Evolutionary conservation across 352 stramenopile species (phyloP).

Genomic region (Phytophthora pini): DNA sequence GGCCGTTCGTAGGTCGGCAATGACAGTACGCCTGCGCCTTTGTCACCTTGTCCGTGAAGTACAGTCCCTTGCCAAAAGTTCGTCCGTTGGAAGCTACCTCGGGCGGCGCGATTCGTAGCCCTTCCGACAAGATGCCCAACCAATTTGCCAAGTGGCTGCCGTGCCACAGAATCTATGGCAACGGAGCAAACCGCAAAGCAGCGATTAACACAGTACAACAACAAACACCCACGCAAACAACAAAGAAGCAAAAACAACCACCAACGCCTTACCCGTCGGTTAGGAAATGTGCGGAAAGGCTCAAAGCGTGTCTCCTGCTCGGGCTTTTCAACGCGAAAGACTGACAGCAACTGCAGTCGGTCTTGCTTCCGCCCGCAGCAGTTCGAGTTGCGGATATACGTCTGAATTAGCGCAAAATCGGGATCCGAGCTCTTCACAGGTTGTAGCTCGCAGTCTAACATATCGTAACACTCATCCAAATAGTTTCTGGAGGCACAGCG

Average conservation of each 20-base stretch:
- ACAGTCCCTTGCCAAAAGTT: slow-evolving; percentile 86
- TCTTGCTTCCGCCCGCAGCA: slow-evolving; percentile 69
- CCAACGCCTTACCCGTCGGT: slow-evolving; percentile 53
- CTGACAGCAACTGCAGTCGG: slow-evolving; percentile 55
- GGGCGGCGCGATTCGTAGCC: slow-evolving; percentile 79
- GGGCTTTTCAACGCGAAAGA: slow-evolving; percentile 69
- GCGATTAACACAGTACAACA: slow-evolving; percentile 22
- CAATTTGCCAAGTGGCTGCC: slow-evolving; percentile 88
- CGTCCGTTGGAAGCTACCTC: slow-evolving; percentile 79
- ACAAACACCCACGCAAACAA: slow-evolving; percentile 12
- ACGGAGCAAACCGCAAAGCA: slow-evolving; percentile 29
- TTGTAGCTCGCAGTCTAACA: slow-evolving; percentile 57
- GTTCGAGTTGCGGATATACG: slow-evolving; percentile 76
- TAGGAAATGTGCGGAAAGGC: slow-evolving; percentile 51
- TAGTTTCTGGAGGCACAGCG: slow-evolving; percentile 60
- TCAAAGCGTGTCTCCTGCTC: slow-evolving; percentile 60
- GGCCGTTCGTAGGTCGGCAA: slow-evolving; percentile 43
- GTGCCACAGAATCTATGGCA: slow-evolving; percentile 85
- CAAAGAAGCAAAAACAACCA: slow-evolving; percentile 21
- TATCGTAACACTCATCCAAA: slow-evolving; percentile 65
- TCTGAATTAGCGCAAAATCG: slow-evolving; percentile 67
- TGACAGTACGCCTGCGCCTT: slow-evolving; percentile 78
- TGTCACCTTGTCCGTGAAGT: slow-evolving; percentile 89
- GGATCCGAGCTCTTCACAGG: slow-evolving; percentile 48
- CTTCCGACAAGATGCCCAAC: slow-evolving; percentile 81